Conservation (phyloP, 305 asterid genomes). For the Fraxinus latifolia region DNA sequence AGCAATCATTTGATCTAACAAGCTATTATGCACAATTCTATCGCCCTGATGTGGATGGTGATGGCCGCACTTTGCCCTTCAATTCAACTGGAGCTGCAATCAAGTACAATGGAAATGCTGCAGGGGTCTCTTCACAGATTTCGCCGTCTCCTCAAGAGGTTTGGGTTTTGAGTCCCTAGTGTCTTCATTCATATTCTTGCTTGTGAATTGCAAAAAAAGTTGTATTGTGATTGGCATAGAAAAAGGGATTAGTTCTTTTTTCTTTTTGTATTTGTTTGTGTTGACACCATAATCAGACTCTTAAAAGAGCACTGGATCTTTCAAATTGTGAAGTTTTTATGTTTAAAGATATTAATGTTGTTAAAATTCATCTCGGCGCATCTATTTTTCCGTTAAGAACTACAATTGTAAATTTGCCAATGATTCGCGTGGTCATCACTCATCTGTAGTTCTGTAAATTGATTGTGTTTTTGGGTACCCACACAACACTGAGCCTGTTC, state of each 20-base stretch:
- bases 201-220: not conserved
- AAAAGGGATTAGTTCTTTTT: not conserved
- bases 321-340: not conserved
- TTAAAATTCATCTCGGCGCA: conserved; percentile 6
- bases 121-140: conserved; percentile 62
- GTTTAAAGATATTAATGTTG: not conserved
- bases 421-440: not conserved
- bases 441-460: not conserved
- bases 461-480: not conserved
- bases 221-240: not conserved
- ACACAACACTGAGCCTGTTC: not conserved
- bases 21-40: conserved; percentile 72
- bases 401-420: not conserved
- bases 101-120: conserved; percentile 63
- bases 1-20: conserved; percentile 76
- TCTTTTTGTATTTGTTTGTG: not conserved
- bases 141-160: conserved; percentile 87
- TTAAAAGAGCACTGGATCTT: not conserved
- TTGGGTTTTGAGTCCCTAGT: conserved; percentile 22
- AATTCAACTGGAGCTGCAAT: conserved; percentile 57
- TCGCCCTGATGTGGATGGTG: conserved; percentile 65
- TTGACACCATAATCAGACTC: not conserved
- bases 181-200: not conserved
- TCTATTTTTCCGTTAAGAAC: not conserved
- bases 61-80: conserved; percentile 83